Conservation (phyloP, 2,329 filamentous ascomycete genomes). For the Hymenoscyphus repandus region DNA sequence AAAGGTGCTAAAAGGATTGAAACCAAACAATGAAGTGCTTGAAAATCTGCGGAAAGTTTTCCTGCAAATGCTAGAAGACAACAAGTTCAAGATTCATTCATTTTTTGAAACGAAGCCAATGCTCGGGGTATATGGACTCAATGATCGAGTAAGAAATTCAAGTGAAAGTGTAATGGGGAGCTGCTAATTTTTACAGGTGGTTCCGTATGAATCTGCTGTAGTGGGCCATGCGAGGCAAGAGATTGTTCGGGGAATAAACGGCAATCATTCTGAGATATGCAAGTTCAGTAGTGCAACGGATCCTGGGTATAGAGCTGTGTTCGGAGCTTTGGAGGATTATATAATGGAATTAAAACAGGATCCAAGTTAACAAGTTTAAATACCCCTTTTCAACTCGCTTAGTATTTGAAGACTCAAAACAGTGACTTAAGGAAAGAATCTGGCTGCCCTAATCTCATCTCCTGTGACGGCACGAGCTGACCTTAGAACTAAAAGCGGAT, state of each 20-base stretch:
- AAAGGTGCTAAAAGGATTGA: neutral
- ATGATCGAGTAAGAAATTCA: neutral
- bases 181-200: neutral
- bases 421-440: no score
- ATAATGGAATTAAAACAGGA: constrained; percentile 1
- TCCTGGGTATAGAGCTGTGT: constrained; percentile 2
- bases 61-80: constrained; percentile 2
- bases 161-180: neutral
- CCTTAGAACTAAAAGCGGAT: no score
- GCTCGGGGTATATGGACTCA: constrained; percentile 1
- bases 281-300: neutral
- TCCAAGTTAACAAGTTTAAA: no score
- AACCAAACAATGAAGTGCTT: neutral
- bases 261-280: constrained; percentile 3
- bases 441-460: no score
- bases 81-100: constrained; percentile 2
- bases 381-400: no score
- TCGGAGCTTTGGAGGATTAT: constrained; percentile 5
- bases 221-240: constrained; percentile 1
- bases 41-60: neutral
- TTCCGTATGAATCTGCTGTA: constrained; percentile 1
- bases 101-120: constrained; percentile 3
- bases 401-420: no score
- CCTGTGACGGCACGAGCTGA: no score
- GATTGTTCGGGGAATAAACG: constrained; percentile 1